Evolutionary conservation across 176 grass and related monocot genomes (phyloP).

Genomic region (Eragrostis nindensis): DNA sequence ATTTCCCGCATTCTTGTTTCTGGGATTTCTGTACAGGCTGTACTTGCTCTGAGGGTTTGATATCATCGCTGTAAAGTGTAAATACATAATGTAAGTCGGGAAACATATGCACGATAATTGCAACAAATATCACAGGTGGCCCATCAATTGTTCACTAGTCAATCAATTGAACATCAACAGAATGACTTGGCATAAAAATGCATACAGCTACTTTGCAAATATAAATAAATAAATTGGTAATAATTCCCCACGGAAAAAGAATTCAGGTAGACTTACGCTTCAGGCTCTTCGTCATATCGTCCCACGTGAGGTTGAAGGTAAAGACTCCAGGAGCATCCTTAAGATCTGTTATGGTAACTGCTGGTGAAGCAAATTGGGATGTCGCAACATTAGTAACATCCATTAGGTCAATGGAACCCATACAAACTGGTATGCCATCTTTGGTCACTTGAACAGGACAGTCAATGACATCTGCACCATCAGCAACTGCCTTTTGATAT

Average conservation of each 20-base stretch:
- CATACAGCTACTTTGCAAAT: not conserved
- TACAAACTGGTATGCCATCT: slow-evolving; percentile 78
- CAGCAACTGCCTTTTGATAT: slow-evolving; percentile 74
- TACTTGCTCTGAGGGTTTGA: slow-evolving; percentile 34
- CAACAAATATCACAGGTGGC: slow-evolving; percentile 9
- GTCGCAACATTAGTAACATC: slow-evolving; percentile 55
- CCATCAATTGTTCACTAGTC: not conserved
- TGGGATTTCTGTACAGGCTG: slow-evolving; percentile 53
- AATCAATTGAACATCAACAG: slow-evolving; percentile 5
- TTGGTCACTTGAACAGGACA: slow-evolving; percentile 87
- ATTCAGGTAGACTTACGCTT: slow-evolving; percentile 65
- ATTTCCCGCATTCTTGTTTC: slow-evolving; percentile 62
- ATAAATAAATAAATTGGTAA: slow-evolving; percentile 3
- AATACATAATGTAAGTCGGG: slow-evolving; percentile 31
- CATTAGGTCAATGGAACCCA: slow-evolving; percentile 69
- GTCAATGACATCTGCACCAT: slow-evolving; percentile 86
- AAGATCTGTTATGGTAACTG: slow-evolving; percentile 48
- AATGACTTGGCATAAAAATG: not conserved
- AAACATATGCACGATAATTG: slow-evolving; percentile 28
- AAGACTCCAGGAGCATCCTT: slow-evolving; percentile 62
- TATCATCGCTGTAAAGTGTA: slow-evolving; percentile 78
- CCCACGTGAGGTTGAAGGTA: slow-evolving; percentile 91
- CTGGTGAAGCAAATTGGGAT: slow-evolving; percentile 50
- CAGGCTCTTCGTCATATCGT: slow-evolving; percentile 60
- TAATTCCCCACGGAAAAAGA: not conserved